Conservation (phyloP, 306 rosid species). For the Prunus salicina region DNA sequence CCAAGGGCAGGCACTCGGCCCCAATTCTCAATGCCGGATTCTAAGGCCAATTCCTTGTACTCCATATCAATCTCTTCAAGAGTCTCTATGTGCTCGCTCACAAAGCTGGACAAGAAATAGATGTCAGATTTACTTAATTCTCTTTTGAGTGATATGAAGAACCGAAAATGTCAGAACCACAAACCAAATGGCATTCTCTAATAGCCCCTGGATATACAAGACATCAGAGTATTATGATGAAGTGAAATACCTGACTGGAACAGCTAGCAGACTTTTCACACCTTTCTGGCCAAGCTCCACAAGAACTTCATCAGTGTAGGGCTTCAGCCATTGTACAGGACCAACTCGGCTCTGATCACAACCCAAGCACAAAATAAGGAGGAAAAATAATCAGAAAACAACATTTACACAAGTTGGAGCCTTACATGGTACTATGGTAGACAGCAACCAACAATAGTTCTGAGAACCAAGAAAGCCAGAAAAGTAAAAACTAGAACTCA, state of each 20-base stretch:
- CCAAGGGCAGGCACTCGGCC: constrained; percentile 98
- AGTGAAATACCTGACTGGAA: constrained; percentile 81
- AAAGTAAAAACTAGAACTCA: not conserved
- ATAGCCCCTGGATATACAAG: not conserved
- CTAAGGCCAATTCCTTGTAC: constrained; percentile 84
- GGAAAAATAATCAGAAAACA: not conserved
- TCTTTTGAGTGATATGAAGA: not conserved
- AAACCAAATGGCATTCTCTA: not conserved
- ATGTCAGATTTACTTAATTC: not conserved
- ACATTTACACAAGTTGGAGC: not conserved
- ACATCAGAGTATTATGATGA: not conserved
- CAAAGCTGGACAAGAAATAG: constrained; percentile 58
- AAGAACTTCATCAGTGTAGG: constrained; percentile 93
- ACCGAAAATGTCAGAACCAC: not conserved
- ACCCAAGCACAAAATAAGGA: constrained; percentile 16
- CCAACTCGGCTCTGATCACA: constrained; percentile 93
- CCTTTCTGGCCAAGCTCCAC: constrained; percentile 98
- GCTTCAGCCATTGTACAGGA: constrained; percentile 98
- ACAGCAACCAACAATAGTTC: not conserved
- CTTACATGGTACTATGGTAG: not conserved
- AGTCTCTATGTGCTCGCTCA: constrained; percentile 98
- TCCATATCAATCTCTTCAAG: constrained; percentile 99
- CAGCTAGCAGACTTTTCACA: constrained; percentile 87
- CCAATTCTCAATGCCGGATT: constrained; percentile 94
- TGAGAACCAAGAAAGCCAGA: not conserved